phyloP scores from a whole-genome alignment of 2,329 filamentous ascomycete species.

The Aureobasidium sp. region DNA sequence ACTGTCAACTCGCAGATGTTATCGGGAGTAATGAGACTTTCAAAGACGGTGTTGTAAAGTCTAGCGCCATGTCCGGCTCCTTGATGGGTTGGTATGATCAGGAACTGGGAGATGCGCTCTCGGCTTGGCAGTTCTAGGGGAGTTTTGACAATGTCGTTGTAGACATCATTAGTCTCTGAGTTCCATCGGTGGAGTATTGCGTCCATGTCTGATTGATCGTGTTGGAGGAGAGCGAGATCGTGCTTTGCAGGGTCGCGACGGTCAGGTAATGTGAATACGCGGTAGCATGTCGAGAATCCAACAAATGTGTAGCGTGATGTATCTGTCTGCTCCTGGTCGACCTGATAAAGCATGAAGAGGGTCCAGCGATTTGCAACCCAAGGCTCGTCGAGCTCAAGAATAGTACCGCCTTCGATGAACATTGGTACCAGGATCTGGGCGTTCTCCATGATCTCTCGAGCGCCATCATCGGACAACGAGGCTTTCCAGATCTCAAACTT shows the following conservation, averaged over 20 bases:
- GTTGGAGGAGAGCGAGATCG: slow-evolving; percentile 33
- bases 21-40: slow-evolving; percentile 54
- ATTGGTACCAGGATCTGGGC: slow-evolving; percentile 78
- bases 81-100: slow-evolving; percentile 85
- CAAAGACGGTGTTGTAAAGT: slow-evolving; percentile 76
- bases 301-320: slow-evolving; percentile 62
- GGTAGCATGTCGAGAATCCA: slow-evolving; percentile 86
- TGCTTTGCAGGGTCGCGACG: slow-evolving; percentile 19
- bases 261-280: slow-evolving; percentile 53
- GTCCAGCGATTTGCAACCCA: slow-evolving; percentile 78
- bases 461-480: slow-evolving; percentile 60
- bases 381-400: slow-evolving; percentile 64
- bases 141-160: slow-evolving; percentile 12
- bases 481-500: slow-evolving; percentile 82
- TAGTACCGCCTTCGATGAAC: slow-evolving; percentile 88
- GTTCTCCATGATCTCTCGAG: slow-evolving; percentile 67
- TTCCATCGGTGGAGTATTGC: slow-evolving; percentile 15
- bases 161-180: neutral
- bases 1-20: slow-evolving; percentile 80
- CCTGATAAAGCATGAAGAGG: slow-evolving; percentile 63
- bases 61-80: slow-evolving; percentile 68
- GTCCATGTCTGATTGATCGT: slow-evolving; percentile 16
- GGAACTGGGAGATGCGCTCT: slow-evolving; percentile 83
- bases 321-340: slow-evolving; percentile 22
- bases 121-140: slow-evolving; percentile 62